Evolutionary conservation across 129 eudicot species (phyloP), one percentile per base, ranked within the genome.

Genomic region (Smallanthus sonchifolius): DNA sequence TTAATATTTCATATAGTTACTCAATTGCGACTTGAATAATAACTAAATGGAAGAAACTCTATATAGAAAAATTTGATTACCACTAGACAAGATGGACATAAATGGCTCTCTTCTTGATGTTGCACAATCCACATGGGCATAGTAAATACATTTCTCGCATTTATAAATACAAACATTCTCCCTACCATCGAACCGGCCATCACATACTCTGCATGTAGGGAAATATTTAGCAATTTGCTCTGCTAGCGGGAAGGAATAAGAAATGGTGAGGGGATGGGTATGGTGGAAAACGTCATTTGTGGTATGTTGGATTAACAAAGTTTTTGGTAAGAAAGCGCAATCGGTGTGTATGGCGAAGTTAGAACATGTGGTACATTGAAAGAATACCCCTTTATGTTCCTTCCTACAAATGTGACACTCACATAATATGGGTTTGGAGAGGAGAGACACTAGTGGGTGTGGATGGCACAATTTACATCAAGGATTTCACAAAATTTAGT

Each of bases 191-290:
- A 45, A 35, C 0, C 0, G 0, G 4, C 39, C 11, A 34, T 17
- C 51, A 9, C 70, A 36, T 44, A 49, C 62, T 48, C 74, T 69
- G n/a, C 74, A 69, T 3, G 4, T 15, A 11, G 74, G 74, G 19
- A 15, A 4, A 49, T 16, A 32, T 2, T 8, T 7, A 0, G 32
- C 67, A 0, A 1, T 0, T 11, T 15, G 42, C 4, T 70, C 49
- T 10, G 4, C 37, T 14, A 19, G 0, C 0, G 82, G 52, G 74
- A 77, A 28, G 34, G 82, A 70, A 42, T 78, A 78, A 24, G 65
- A 44, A 40, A 77, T 71, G n/a, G 56, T 16, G 20, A 77, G 70
- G 42, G 75, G 62, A 56, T 78, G 77, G 11, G 11, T 11, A 47
- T 71, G 70, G 36, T 5, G 49, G 42, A 67, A 67, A 0, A 7